A percentile compares a stretch with the other conserved stretches of the same genome.
Conservation (phyloP, 1,284 basidiomycete genomes). For the Gymnopus androsaceus region DNA sequence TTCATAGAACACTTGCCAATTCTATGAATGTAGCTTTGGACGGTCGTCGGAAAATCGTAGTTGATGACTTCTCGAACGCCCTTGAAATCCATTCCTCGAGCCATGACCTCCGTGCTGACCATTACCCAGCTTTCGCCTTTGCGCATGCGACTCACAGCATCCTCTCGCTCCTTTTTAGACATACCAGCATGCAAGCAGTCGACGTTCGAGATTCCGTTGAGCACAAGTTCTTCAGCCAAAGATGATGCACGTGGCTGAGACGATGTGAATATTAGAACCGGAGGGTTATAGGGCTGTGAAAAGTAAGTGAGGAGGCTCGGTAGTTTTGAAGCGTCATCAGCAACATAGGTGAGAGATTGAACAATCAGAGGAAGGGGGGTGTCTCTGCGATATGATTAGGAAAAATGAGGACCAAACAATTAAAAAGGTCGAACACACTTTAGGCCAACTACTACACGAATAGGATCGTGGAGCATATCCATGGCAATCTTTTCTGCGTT, state of each 20-base stretch:
- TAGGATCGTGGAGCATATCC: slow-evolving; percentile 80
- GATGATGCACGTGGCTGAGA: slow-evolving; percentile 91
- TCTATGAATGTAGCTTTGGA: slow-evolving; percentile 94
- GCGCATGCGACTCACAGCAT: slow-evolving; percentile 83
- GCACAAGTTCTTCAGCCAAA: slow-evolving; percentile 81
- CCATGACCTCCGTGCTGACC: slow-evolving; percentile 94
- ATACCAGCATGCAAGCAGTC: slow-evolving; percentile 92
- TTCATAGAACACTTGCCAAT: slow-evolving; percentile 62
- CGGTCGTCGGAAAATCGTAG: slow-evolving; percentile 93
- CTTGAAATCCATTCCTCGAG: slow-evolving; percentile 96
- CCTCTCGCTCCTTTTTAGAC: slow-evolving; percentile 84
- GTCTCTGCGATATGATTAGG: slow-evolving; percentile 58
- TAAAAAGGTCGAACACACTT: slow-evolving; percentile 60
- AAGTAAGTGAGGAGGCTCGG: slow-evolving; percentile 83
- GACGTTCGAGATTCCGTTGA: slow-evolving; percentile 85
- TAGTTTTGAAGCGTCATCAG: slow-evolving; percentile 91
- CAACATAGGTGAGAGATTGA: slow-evolving; percentile 89
- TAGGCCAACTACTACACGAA: slow-evolving; percentile 90
- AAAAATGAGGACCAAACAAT: neutral
- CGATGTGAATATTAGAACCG: slow-evolving; percentile 92
- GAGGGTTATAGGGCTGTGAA: slow-evolving; percentile 85
- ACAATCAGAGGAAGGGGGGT: slow-evolving; percentile 81
- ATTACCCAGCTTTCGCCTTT: slow-evolving; percentile 89
- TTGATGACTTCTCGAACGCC: slow-evolving; percentile 95
- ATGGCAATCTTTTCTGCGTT: slow-evolving; percentile 87